Evolutionary conservation across 495 filamentous ascomycete genomes (phyloP), one percentile per base, ranked within the genome.

Genomic region (Penicillium odoratum): DNA sequence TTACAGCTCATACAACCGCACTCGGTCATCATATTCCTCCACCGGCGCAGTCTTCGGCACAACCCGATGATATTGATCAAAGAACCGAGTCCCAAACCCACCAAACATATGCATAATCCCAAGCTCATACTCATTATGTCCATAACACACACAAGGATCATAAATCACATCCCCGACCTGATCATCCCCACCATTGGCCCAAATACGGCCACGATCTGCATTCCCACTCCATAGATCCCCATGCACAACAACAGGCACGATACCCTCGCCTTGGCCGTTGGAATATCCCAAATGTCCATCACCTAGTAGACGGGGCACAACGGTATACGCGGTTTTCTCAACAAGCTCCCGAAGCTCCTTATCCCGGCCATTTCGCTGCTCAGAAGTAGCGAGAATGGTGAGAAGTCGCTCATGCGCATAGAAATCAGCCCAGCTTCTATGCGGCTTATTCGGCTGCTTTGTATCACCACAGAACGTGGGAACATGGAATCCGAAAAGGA

Each of bases 81-180:
- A 86, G 61, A 95, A 96, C 6, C 60, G 66, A 0, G 70, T 66
- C 18, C 86, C 86, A 77, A 95, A 97, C 4, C 93, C 93, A 0
- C 93, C 93, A 82, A 97, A 97, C 90, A 98, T 93, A 56, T 81
- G 81, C 93, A 96, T 97, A 50, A 97, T 96, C 1, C 93, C 93
- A 48, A 93, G 68, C 68, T 97, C 93, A 75, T 85, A 97, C 78
- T 97, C 93, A 15, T 77, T 86, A 69, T 96, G 91, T n/a, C 85
- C 90, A 72, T 93, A 96, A 53, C 85, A 86, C 40, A 83, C 79
- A 15, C 85, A 85, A 21, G 92, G 86, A 73, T 97, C 93, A 74
- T 87, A 97, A 4, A 96, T 83, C 10, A 97, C 86, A 60, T 93
- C 92, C 55, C 92, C 88, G 0, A 75, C 74, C 5, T 78, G 82